Conservation (phyloP, 805 yeast species). For the Teunomyces tritomae region DNA sequence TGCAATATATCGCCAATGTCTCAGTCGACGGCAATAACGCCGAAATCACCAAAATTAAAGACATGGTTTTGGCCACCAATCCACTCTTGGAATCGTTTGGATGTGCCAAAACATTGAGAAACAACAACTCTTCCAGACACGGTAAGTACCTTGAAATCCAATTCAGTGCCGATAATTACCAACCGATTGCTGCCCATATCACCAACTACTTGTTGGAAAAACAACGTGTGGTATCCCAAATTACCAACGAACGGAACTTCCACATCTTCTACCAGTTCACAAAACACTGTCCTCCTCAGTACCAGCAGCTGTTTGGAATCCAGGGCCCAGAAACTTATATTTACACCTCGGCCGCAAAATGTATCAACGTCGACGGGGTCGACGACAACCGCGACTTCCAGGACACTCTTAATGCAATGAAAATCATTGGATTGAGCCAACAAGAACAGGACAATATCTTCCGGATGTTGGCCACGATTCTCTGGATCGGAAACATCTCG, state of each 20-base stretch:
- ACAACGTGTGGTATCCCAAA: conserved; percentile 95
- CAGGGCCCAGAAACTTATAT: conserved; percentile 92
- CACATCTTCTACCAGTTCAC: conserved; percentile 96
- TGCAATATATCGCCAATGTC: conserved; percentile 94
- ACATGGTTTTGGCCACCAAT: conserved; percentile 96
- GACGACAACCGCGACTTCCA: conserved; percentile 78
- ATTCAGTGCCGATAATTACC: conserved; percentile 68
- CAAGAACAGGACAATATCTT: conserved; percentile 89
- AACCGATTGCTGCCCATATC: conserved; percentile 93
- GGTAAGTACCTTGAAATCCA: conserved; percentile 91
- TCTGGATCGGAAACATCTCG: conserved; percentile 93
- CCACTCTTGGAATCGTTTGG: conserved; percentile 90
- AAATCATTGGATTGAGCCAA: conserved; percentile 75
- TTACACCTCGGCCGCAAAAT: conserved; percentile 83
- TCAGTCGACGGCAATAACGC: conserved; percentile 61
- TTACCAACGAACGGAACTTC: conserved; percentile 88
- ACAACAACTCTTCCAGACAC: conserved; percentile 87
- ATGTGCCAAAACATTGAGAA: conserved; percentile 88
- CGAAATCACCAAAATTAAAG: conserved; percentile 84
- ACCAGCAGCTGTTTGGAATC: conserved; percentile 82
- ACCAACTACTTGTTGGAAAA: conserved; percentile 93
- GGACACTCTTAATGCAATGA: conserved; percentile 86
- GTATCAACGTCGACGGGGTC: conserved; percentile 81
- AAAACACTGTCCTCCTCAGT: conserved; percentile 81
- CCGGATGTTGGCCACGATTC: conserved; percentile 74